Evolutionary conservation across 2,329 filamentous ascomycete species (phyloP), one percentile per base, ranked within the genome.

Genomic region (Pseudocercospora crystallina): DNA sequence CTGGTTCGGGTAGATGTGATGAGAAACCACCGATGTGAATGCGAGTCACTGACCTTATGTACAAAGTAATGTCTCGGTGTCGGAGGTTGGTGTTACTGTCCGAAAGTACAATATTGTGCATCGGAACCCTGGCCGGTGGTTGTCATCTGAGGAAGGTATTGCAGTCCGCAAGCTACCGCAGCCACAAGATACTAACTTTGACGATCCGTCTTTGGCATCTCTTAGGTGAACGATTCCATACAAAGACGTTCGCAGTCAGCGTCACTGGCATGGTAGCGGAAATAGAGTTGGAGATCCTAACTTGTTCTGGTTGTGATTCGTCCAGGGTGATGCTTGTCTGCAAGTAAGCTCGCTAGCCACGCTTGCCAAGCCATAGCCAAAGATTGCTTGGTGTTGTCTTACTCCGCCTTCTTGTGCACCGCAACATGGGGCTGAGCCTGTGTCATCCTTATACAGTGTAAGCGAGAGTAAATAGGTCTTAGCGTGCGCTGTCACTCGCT

Each of bases 351-450:
- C 29, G 20, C 20, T 26, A 26, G 20, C 20, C 20, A 26, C 20
- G 20, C 20, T 26, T 43, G 41, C 31, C 39, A 42, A 30, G 39
- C 20, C 39, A 20, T 30, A 43, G 41, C 41, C 34, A 20, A 43
- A 43, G 30, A 15, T 34, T 33, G 41, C 41, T 14, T 43, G 41
- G 11, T 26, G 20, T 4, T 26, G 20, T 26, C 20, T 26, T 26
- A 26, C 20, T 26, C 20, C 20, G 20, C 20, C 20, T 26, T 26
- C 20, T 26, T 26, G 4, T 26, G 20, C 7, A 26, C 3, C 7
- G 20, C 20, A 26, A 26, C 20, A 7, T 7, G 20, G 20, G 20
- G 20, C 20, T 26, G 20, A 26, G 20, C 20, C 3, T 26, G 7
- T 4, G 4, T 26, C 3, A 26, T 26, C 20, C 20, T 26, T 7